Base-by-base conservation (phyloP, 2,329 filamentous ascomycete species). In the Xylariaceae sp. region DNA sequence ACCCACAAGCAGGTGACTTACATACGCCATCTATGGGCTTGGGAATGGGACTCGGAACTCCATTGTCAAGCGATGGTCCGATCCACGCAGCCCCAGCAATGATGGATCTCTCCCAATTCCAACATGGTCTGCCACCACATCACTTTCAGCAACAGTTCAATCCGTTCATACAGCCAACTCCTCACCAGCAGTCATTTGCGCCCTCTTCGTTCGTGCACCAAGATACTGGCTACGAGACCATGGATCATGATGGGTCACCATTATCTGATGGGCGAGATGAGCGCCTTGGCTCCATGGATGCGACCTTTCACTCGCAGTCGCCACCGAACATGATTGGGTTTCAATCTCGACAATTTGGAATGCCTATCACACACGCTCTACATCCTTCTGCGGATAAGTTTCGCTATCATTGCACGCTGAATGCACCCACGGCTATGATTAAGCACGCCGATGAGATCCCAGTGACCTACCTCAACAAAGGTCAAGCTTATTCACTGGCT, bases 391-490 rank as follows among this genome's bases (percentile, higher is more conserved):
- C 74, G 9, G 83, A 87, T 55, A 85, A 83, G 58, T 96, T 96
- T 60, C 87, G 93, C 31, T 97, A 88, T 60, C 87, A 93, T 60
- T 85, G 88, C 38, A 93, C 88, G 1, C 68, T 98, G 34, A 94
- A 95, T 62, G 91, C 93, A 1, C 89, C 91, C 3, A 98, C 93
- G 0, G 93, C 93, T 7, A 98, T 97, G 93, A 85, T 94, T 58
- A 94, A 87, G 63, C 83, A 89, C 47, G 67, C 81, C 1, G 86
- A 94, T 45, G 91, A 97, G 62, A 94, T 97, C 18, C 93, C 93
- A 0, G 81, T 97, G n/a, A 96, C 91, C 0, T 98, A 98, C 61
- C 77, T 98, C 15, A 98, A 98, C 69, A 97, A 97, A 65, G 90
- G 91, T 18, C 91, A 97, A 62, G 88, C 89, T 13, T 98, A 98